Evolutionary conservation across 2,329 filamentous ascomycete species (phyloP), one percentile per base, ranked within the genome.

Genomic region (Orbilia oligospora): DNA sequence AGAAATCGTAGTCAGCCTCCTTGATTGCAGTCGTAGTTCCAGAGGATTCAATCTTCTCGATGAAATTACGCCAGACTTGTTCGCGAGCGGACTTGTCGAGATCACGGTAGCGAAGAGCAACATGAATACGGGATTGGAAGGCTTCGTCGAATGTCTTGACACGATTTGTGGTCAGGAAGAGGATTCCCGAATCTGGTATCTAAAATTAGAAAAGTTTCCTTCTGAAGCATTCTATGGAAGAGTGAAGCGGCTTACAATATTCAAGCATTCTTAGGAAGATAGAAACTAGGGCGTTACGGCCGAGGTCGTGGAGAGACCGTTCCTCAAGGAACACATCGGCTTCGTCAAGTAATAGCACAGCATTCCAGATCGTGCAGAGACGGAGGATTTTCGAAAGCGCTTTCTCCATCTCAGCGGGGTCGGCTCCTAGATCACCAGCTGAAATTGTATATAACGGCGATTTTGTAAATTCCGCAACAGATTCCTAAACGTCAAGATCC

Each of bases 241-340:
- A 3, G 0, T 20, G 55, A 24, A 2, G 20, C 8, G 16, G 61
- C 22, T 82, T 80, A 72, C 84, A 86, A 72, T 86, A 86, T 36
- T 85, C 84, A 38, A 87, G 80, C 9, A 83, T 82, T 36, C 85
- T 83, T 20, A 87, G 82, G 80, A 86, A 85, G 79, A 86, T 84
- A 5, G 84, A 85, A 66, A 97, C 94, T 0, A 96, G 89, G 0
- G 92, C 92, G 81, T 97, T 97, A 70, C 93, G 91, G 83, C 94
- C 91, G 67, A 97, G 91, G 81, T 97, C 93, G 80, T 93, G 91
- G 82, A 93, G 90, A 41, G 93, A 92, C 0, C 93, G 90, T 84
- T 93, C 92, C 86, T 97, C 93, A 6, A 97, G 86, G 85, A 95
- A 94, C 2, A 94, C 91, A 81, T 95, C 92, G 0, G 92, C 93